These are phyloP conservation scores for Backusella macrospora DNA, from an alignment of 192 early-diverging fungal genomes.

Conservation along the genomic window DNA sequence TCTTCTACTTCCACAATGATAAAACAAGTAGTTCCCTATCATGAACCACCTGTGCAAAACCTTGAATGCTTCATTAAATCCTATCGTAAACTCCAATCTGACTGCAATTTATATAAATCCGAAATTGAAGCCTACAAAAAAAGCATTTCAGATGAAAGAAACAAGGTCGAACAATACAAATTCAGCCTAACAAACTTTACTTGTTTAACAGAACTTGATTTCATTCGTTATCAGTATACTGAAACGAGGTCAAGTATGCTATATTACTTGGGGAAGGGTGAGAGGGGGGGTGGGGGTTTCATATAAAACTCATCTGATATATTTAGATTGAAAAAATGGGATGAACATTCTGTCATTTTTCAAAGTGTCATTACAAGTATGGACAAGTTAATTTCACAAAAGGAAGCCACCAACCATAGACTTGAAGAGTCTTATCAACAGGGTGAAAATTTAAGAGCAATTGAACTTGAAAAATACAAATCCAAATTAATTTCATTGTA, in stretches of 20 bases:
- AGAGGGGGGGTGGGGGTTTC: too few relatives aligned
- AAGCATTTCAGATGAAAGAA: neutral
- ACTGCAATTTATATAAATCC: neutral
- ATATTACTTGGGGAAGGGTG: too few relatives aligned
- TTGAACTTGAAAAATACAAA: neutral
- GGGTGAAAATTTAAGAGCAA: too few relatives aligned
- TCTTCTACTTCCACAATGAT: neutral
- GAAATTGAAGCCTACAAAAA: neutral
- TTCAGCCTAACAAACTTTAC: neutral
- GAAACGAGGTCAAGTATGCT: neutral
- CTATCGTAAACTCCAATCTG: neutral
- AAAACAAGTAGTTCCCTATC: neutral
- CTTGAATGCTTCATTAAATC: neutral
- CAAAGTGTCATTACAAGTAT: slow-evolving; percentile 1
- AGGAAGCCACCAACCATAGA: neutral
- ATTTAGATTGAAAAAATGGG: neutral
- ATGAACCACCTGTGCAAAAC: neutral
- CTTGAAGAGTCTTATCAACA: neutral
- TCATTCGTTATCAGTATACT: neutral
- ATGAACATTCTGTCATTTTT: neutral
- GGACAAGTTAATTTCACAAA: neutral
- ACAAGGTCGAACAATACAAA: neutral
- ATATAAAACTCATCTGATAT: neutral
- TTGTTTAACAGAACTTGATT: neutral
- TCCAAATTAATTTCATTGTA: neutral